Percentiles rank a stretch among this genome's conserved stretches.
phyloP scores from a whole-genome alignment of 768 basidiomycete species.

The Kwoniella botswanensis region DNA sequence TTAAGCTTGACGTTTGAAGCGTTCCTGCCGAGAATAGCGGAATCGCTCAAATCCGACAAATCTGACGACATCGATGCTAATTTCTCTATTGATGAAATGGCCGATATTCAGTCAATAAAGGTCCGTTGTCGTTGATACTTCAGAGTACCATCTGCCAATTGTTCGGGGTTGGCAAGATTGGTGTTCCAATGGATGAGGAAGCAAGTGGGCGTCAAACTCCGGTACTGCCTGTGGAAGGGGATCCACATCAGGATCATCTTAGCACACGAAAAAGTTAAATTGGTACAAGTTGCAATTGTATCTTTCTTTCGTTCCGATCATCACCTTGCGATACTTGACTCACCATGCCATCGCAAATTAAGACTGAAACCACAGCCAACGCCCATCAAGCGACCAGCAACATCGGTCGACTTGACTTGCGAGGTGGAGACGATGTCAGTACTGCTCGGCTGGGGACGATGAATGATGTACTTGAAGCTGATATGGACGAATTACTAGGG shows the following conservation, averaged over 20 bases:
- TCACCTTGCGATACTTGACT: neutral
- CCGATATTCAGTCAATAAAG: neutral
- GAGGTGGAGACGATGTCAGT: constrained; percentile 2
- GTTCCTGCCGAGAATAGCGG: neutral
- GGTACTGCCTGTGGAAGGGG: too few species aligned
- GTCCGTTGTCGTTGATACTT: neutral
- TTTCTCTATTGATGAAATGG: neutral
- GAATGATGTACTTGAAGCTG: neutral
- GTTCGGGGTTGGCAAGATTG: neutral
- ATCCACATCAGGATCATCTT: too few species aligned
- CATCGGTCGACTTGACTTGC: constrained; percentile 1
- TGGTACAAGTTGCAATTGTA: neutral
- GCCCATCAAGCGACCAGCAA: neutral
- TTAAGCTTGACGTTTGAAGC: neutral
- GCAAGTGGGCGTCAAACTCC: too few species aligned
- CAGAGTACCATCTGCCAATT: neutral
- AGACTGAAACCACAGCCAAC: neutral
- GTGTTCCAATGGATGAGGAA: too few species aligned
- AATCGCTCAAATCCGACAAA: neutral
- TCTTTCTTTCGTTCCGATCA: neutral
- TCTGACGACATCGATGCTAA: constrained; percentile 1
- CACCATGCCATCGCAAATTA: neutral
- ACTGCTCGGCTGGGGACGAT: neutral
- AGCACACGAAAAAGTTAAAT: too few species aligned
- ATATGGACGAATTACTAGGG: neutral